These are phyloP conservation scores for Brettanomyces naardenensis DNA, from an alignment of 805 yeast genomes.

Conservation along the genomic window DNA sequence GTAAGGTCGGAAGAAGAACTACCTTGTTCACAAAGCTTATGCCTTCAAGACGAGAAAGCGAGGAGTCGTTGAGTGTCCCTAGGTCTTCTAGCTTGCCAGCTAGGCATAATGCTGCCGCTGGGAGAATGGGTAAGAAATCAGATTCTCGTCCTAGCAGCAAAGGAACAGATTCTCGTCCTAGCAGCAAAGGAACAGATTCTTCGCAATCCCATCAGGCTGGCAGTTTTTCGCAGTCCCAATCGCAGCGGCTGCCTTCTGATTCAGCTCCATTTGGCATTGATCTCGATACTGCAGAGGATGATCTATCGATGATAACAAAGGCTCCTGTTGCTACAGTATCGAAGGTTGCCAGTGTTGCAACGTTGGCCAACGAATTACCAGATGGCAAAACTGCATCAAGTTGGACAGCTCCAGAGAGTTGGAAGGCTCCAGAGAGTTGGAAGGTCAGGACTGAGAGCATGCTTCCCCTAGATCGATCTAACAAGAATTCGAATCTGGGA, in stretches of 20 bases:
- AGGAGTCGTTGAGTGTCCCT: background rate
- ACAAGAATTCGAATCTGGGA: slow-evolving; percentile 1
- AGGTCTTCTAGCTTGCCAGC: background rate
- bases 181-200: too few relatives aligned
- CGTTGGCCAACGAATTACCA: slow-evolving; percentile 7
- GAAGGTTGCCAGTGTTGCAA: slow-evolving; percentile 17
- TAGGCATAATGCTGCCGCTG: background rate
- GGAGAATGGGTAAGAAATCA: background rate
- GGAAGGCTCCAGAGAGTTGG: slow-evolving; percentile 60
- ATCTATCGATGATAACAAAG: slow-evolving; percentile 14
- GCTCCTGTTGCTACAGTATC: slow-evolving; percentile 13
- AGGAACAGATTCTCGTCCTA: too few relatives aligned
- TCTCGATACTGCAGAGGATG: slow-evolving; percentile 18
- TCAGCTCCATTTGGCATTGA: slow-evolving; percentile 13
- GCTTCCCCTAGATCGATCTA: background rate
- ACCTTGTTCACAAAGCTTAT: slow-evolving; percentile 19
- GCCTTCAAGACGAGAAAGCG: slow-evolving; percentile 23
- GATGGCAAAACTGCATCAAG: slow-evolving; percentile 8
- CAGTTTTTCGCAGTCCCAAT: too few relatives aligned
- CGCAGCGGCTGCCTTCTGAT: too few relatives aligned
- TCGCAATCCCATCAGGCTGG: too few relatives aligned
- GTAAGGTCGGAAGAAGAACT: slow-evolving; percentile 13
- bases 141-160: too few relatives aligned
- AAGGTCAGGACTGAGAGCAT: slow-evolving; percentile 34
- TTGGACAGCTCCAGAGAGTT: slow-evolving; percentile 11